Conservation (phyloP, 495 filamentous ascomycete species). For the Neurospora cerealis region DNA sequence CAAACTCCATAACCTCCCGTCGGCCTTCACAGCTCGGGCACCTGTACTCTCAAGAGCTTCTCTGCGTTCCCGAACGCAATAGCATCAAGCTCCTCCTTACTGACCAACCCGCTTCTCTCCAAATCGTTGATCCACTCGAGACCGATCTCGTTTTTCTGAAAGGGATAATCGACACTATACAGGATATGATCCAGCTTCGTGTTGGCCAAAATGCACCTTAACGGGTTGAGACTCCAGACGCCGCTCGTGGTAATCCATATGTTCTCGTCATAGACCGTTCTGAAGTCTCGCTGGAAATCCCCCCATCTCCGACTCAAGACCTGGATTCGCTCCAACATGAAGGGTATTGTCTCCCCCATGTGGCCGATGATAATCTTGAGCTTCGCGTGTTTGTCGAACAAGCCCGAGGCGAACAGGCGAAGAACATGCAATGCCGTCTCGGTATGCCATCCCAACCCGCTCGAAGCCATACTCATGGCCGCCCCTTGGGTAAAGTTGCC, state of each 20-base stretch:
- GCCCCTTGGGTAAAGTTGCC: slow-evolving; percentile 35
- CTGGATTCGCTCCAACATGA: slow-evolving; percentile 51
- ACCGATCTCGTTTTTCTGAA: slow-evolving; percentile 34
- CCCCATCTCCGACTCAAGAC: slow-evolving; percentile 41
- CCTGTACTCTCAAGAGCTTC: slow-evolving; percentile 30
- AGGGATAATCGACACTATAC: slow-evolving; percentile 54
- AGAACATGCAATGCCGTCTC: slow-evolving; percentile 35
- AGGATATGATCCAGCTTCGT: slow-evolving; percentile 42
- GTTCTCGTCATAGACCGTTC: slow-evolving; percentile 49
- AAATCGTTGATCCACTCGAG: slow-evolving; percentile 39
- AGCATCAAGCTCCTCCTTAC: slow-evolving; percentile 37
- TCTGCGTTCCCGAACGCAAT: slow-evolving; percentile 50
- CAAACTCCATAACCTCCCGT: background rate
- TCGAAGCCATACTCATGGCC: slow-evolving; percentile 18
- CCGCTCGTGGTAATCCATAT: slow-evolving; percentile 58
- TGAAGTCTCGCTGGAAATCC: slow-evolving; percentile 40
- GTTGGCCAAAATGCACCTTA: slow-evolving; percentile 40
- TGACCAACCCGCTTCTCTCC: slow-evolving; percentile 40
- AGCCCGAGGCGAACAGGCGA: slow-evolving; percentile 22
- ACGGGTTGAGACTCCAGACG: slow-evolving; percentile 46
- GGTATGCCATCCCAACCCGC: slow-evolving; percentile 36
- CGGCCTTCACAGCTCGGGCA: background rate
- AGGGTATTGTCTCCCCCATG: slow-evolving; percentile 55
- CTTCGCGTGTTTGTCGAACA: slow-evolving; percentile 43
- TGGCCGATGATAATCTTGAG: slow-evolving; percentile 59